Conservation (phyloP, 495 filamentous ascomycete species). For the Arthonia radiata region DNA sequence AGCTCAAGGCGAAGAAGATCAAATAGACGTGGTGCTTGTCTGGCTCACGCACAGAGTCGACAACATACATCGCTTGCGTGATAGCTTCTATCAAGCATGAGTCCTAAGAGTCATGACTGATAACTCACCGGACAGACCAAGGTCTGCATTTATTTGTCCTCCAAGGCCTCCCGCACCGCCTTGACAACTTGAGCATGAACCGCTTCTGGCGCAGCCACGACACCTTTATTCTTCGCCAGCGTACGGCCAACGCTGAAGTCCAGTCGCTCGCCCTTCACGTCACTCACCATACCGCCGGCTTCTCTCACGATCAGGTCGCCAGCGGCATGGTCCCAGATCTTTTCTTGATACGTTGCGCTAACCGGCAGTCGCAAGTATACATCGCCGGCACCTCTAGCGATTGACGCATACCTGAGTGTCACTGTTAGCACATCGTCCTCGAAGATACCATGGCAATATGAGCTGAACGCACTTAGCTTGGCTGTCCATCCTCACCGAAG, state of each 20-base stretch:
- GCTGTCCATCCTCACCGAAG: conserved; percentile 80
- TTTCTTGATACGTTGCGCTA: conserved; percentile 74
- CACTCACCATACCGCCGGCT: conserved; percentile 77
- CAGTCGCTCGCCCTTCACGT: conserved; percentile 51
- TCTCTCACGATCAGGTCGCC: conserved; percentile 86
- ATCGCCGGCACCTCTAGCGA: conserved; percentile 87
- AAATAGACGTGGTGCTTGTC: no score
- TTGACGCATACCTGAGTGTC: conserved; percentile 87
- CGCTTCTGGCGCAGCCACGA: conserved; percentile 60
- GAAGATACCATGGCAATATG: no score
- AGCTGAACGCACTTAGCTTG: no score
- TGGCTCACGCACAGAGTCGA: no score
- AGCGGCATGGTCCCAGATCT: conserved; percentile 99
- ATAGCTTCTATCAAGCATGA: no score
- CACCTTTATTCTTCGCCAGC: conserved; percentile 68
- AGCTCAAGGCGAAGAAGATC: conserved; percentile 94
- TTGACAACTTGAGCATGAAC: conserved; percentile 54
- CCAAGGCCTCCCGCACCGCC: conserved; percentile 60
- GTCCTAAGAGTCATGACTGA: no score
- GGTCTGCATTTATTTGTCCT: no score
- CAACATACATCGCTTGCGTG: no score
- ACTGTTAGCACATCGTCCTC: no score
- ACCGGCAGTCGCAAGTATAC: conserved; percentile 77
- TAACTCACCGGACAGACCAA: no score
- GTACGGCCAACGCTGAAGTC: conserved; percentile 76